These are phyloP conservation scores for Fusarium nisikadoi DNA, from an alignment of 2,329 filamentous ascomycete species.

Conservation along the genomic window DNA sequence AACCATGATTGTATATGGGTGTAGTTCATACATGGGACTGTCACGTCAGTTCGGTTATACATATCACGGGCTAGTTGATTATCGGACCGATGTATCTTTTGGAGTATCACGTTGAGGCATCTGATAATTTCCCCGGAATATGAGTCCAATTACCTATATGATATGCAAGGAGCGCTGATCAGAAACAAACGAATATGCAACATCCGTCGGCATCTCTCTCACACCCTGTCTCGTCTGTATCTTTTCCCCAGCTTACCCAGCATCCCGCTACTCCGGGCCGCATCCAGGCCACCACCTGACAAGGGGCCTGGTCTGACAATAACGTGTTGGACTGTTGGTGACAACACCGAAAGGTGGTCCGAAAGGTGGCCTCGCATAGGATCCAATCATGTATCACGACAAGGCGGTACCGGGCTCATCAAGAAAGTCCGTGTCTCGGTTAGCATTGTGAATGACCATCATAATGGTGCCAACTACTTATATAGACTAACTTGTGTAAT, in stretches of 20 bases:
- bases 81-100: constrained; percentile 2
- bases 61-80: neutral
- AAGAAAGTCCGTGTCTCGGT: neutral
- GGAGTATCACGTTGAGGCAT: neutral
- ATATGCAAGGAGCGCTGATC: neutral
- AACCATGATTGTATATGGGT: neutral
- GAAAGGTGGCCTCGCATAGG: neutral
- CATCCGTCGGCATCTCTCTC: neutral
- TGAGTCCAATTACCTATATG: neutral
- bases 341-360: neutral
- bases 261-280: neutral
- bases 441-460: neutral
- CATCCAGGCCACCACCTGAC: neutral
- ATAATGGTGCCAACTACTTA: neutral
- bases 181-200: constrained; percentile 3
- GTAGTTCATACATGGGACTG: neutral
- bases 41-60: neutral
- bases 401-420: neutral
- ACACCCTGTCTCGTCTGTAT: neutral
- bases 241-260: constrained; percentile 3
- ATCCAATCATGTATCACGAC: neutral
- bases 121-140: neutral
- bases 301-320: neutral
- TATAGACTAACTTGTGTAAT: neutral
- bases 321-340: neutral